These are phyloP conservation scores for Candida nemodendra DNA, from an alignment of 805 yeast genomes.

Conservation along the genomic window DNA sequence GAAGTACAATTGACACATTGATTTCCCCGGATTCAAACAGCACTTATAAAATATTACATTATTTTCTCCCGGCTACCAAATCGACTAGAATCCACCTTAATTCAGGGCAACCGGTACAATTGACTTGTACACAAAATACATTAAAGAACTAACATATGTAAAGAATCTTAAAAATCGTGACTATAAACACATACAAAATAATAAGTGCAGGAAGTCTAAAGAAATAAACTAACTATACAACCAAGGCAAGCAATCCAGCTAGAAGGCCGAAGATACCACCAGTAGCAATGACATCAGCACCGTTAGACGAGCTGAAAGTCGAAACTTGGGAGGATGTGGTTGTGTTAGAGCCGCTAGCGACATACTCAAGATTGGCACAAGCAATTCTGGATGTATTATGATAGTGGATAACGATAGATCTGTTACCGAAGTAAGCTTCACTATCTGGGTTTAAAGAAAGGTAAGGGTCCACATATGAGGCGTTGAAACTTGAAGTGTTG, in stretches of 20 bases:
- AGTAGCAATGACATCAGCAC: constrained; percentile 8
- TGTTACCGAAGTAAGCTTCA: constrained; percentile 41
- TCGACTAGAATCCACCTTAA: too few relatives aligned
- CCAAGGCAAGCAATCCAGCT: constrained; percentile 20
- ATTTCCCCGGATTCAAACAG: too few relatives aligned
- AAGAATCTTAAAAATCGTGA: too few relatives aligned
- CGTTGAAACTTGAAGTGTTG: constrained; percentile 41
- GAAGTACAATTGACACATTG: too few relatives aligned
- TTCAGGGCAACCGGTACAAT: too few relatives aligned
- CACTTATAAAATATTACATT: too few relatives aligned
- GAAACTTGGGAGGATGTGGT: constrained; percentile 6
- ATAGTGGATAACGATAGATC: constrained; percentile 50
- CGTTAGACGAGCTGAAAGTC: constrained; percentile 8
- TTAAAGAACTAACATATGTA: too few relatives aligned
- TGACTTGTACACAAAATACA: too few relatives aligned
- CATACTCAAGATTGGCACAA: constrained; percentile 46
- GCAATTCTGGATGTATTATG: constrained; percentile 51
- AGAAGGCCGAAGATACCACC: constrained; percentile 10
- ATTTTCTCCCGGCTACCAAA: too few relatives aligned
- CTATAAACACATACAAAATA: too few relatives aligned
- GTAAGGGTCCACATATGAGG: constrained; percentile 40
- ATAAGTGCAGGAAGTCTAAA: too few relatives aligned
- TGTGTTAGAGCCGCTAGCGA: background rate
- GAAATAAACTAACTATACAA: background rate
- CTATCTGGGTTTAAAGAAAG: constrained; percentile 39